Percentiles rank a stretch among this genome's conserved stretches.
These are phyloP conservation scores for Tulasnella sp. DNA, from an alignment of 768 basidiomycete genomes.

Conservation along the genomic window DNA sequence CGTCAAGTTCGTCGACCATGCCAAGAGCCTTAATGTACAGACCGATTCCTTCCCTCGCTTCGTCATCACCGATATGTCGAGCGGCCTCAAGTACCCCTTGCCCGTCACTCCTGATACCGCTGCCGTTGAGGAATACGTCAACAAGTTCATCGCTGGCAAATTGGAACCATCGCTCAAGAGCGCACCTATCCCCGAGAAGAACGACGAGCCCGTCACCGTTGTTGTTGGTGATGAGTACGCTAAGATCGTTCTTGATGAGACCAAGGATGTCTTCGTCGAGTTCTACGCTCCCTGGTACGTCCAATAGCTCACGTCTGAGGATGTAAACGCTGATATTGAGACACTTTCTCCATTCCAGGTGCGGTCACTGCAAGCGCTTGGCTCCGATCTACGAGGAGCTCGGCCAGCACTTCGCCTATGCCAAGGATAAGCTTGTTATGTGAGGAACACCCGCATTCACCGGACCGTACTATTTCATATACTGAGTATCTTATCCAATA, in stretches of 20 bases:
- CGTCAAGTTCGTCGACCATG: conserved; percentile 89
- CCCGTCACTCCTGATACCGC: conserved; percentile 55
- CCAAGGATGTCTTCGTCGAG: conserved; percentile 92
- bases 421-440: conserved; percentile 73
- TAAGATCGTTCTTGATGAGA: conserved; percentile 69
- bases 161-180: conserved; percentile 82
- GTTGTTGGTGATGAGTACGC: conserved; percentile 89
- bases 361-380: conserved; percentile 94
- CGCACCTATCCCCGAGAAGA: conserved; percentile 70
- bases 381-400: conserved; percentile 89
- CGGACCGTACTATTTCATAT: conserved; percentile 18
- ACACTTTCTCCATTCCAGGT: conserved; percentile 46
- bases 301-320: conserved; percentile 14
- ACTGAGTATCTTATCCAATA: conserved; percentile 24
- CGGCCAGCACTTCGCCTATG: conserved; percentile 67
- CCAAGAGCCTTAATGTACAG: conserved; percentile 78
- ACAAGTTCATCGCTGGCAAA: conserved; percentile 57
- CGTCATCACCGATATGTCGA: conserved; percentile 76
- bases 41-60: conserved; percentile 89
- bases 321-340: conserved; percentile 10
- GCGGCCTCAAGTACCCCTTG: conserved; percentile 83
- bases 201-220: conserved; percentile 71
- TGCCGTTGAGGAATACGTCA: conserved; percentile 48
- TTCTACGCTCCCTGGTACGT: conserved; percentile 93
- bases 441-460: conserved; percentile 29